Conservation (phyloP, 1,284 basidiomycete genomes). For the Phellopilus nigrolimitatus region DNA sequence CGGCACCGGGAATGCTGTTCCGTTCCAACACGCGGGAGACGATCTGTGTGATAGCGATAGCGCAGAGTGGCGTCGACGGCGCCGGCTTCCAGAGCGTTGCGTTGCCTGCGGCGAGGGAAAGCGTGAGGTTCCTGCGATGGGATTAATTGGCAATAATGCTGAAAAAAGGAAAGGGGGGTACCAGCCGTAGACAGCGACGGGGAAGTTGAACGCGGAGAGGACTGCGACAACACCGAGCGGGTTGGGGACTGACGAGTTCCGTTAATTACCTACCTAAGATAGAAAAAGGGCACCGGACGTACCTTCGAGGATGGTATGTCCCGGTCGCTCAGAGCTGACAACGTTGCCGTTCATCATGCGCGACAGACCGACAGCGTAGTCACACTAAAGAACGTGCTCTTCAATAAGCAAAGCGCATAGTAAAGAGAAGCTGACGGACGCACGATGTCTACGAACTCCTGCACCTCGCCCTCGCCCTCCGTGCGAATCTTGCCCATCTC, state of each 20-base stretch:
- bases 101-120: constrained; percentile 89
- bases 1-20: constrained; percentile 80
- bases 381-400: constrained; percentile 38
- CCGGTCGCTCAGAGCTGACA: constrained; percentile 82
- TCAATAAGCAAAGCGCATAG: background rate
- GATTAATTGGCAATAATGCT: background rate
- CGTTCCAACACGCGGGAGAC: constrained; percentile 75
- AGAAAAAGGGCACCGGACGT: constrained; percentile 20
- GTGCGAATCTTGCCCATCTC: constrained; percentile 96
- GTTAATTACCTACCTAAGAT: constrained; percentile 9
- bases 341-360: constrained; percentile 89
- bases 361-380: constrained; percentile 80
- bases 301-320: constrained; percentile 88
- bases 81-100: constrained; percentile 95
- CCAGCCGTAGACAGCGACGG: constrained; percentile 88
- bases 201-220: constrained; percentile 92
- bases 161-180: constrained; percentile 25
- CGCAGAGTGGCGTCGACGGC: constrained; percentile 81
- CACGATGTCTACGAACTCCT: constrained; percentile 93
- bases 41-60: constrained; percentile 86
- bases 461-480: constrained; percentile 92
- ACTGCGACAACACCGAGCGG: constrained; percentile 92
- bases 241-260: constrained; percentile 66
- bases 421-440: constrained; percentile 6
- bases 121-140: constrained; percentile 74